Percentiles rank a stretch among this genome's conserved stretches.
Conservation (phyloP, 1,139 yeast species). For the Hyphopichia khmerensis region DNA sequence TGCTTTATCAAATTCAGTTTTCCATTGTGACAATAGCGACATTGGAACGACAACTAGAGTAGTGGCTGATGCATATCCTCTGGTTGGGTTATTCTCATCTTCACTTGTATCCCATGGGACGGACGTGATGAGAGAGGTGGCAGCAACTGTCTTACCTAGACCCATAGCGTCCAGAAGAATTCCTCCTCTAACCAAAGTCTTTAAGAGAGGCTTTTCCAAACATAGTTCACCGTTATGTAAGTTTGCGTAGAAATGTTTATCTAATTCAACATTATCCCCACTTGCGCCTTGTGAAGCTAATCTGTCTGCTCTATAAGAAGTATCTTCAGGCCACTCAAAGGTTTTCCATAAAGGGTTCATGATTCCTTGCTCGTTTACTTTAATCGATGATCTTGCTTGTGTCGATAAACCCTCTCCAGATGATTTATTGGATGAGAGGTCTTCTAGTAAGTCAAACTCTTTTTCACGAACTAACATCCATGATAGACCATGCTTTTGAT, state of each 20-base stretch:
- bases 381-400: slow-evolving; percentile 25
- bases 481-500: slow-evolving; percentile 77
- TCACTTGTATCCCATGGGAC: slow-evolving; percentile 48
- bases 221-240: slow-evolving; percentile 82
- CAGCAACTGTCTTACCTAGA: slow-evolving; percentile 86
- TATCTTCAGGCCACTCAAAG: slow-evolving; percentile 68
- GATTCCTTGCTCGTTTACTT: slow-evolving; percentile 44
- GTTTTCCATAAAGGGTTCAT: slow-evolving; percentile 88
- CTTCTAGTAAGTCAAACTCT: slow-evolving; percentile 43
- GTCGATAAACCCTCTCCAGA: slow-evolving; percentile 24
- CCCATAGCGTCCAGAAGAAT: slow-evolving; percentile 98
- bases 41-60: slow-evolving; percentile 87
- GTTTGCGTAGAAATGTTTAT: slow-evolving; percentile 65
- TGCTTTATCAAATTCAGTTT: slow-evolving; percentile 67
- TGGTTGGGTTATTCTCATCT: slow-evolving; percentile 11
- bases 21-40: slow-evolving; percentile 92
- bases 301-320: slow-evolving; percentile 15
- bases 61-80: slow-evolving; percentile 61
- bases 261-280: background rate
- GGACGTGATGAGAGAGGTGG: slow-evolving; percentile 69
- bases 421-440: slow-evolving; percentile 18
- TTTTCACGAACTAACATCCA: slow-evolving; percentile 78
- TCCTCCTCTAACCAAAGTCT: slow-evolving; percentile 70
- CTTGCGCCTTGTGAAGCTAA: background rate
- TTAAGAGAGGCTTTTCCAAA: slow-evolving; percentile 60